Evolutionary conservation across 768 basidiomycete species (phyloP).

Genomic region (Hysterangium stoloniferum): DNA sequence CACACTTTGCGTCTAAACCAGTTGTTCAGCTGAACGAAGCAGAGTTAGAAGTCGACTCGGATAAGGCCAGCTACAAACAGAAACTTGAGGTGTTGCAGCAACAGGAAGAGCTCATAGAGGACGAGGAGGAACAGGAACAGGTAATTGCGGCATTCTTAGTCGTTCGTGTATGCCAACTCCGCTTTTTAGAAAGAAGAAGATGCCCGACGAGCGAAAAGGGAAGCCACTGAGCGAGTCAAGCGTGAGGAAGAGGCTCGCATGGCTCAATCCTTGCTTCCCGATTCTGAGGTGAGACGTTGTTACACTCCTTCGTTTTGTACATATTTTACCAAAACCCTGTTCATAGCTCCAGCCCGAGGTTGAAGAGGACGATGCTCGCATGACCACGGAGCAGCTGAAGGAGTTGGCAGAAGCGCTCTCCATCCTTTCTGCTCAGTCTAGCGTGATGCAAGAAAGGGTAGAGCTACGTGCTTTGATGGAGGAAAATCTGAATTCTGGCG

Average conservation of each 20-base stretch:
- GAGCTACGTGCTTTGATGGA: constrained; percentile 90
- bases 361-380: constrained; percentile 73
- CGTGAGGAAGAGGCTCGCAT: constrained; percentile 59
- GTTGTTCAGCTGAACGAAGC: constrained; percentile 83
- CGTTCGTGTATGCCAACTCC: neutral
- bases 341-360: constrained; percentile 55
- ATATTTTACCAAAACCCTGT: no score
- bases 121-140: constrained; percentile 97
- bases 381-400: constrained; percentile 94
- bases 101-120: constrained; percentile 98
- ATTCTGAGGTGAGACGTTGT: constrained; percentile 62
- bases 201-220: constrained; percentile 78
- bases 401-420: constrained; percentile 90
- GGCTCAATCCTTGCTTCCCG: constrained; percentile 78
- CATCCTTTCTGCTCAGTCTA: constrained; percentile 87
- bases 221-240: constrained; percentile 57
- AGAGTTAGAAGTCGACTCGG: constrained; percentile 91
- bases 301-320: neutral
- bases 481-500: constrained; percentile 84
- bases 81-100: constrained; percentile 96
- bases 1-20: constrained; percentile 8
- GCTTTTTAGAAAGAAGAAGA: constrained; percentile 63
- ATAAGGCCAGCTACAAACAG: constrained; percentile 93
- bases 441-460: constrained; percentile 90
- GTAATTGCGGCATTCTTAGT: constrained; percentile 15